Base-by-base conservation (phyloP, 352 stramenopile genomes). In the Phytophthora sp. region DNA sequence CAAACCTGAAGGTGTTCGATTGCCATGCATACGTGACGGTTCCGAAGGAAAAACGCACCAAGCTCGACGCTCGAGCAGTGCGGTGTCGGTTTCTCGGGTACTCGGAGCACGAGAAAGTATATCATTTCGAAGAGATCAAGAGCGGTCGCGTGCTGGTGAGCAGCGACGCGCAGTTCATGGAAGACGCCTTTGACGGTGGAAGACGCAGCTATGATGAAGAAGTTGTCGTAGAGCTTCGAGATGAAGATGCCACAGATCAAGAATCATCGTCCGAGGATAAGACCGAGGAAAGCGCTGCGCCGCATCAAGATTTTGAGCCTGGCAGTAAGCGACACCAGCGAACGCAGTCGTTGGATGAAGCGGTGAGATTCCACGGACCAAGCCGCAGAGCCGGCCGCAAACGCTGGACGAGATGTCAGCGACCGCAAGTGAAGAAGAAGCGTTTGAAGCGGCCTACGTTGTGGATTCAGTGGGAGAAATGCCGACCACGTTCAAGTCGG, bases 401-500 rank as follows among this genome's bases (percentile, higher is more conserved):
- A 34, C 28, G 28, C 3, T 34, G 2, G 28, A 34, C 28, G 28
- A 34, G 3, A 34, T 34, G 28, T 34, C 28, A 34, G 28, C 28
- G 28, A 34, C 13, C 28, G 28, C 28, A 4, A 34, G 3, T n/a
- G n/a, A n/a, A 34, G 28, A 34, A 34, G 28, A 34, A 34, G 28
- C 8, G 9, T 34, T 34, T 34, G 28, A 17, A 15, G 44, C 51
- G 11, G 62, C 54, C 4, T 58, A 35, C 18, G 46, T 66, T n/a
- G 39, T 66, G 30, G 32, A 66, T 59, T 55, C 54, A 66, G 57
- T 62, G 21, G 49, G 49, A 55, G 59, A 62, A 46, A 49, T 68
- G 30, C 59, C 50, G 31, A 60, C 50, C 4, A 55, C 55, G 41
- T 66, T 56, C 18, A 53, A 42, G 26, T 57, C 37, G 26, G 63